Evolutionary conservation across 805 yeast genomes (phyloP).

Genomic region (Metschnikowia bowlesiae): DNA sequence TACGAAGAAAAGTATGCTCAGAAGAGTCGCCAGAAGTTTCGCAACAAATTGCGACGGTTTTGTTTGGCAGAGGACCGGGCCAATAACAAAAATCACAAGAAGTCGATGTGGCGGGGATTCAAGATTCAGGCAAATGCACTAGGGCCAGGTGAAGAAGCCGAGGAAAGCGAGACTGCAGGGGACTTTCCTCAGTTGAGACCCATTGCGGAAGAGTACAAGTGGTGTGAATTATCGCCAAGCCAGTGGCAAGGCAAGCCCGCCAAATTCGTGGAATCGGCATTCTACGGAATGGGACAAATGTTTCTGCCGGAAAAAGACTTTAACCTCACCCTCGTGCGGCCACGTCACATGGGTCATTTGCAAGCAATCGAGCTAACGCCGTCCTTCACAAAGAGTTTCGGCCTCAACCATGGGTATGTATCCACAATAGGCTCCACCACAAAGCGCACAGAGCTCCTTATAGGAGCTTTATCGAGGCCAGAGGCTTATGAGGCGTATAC

Average conservation of each 20-base stretch:
- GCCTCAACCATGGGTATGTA: constrained; percentile 25
- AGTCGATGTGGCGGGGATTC: constrained; percentile 4
- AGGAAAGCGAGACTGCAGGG: neutral
- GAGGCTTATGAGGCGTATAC: constrained; percentile 22
- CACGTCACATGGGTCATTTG: constrained; percentile 27
- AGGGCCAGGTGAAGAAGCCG: neutral
- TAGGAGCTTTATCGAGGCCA: constrained; percentile 27
- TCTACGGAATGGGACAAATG: constrained; percentile 35
- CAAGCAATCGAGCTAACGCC: constrained; percentile 25
- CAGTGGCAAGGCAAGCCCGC: constrained; percentile 11
- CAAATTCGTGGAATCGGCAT: constrained; percentile 31
- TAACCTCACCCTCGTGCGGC: constrained; percentile 38
- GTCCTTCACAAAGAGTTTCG: constrained; percentile 25
- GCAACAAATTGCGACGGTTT: neutral
- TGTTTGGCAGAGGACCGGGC: neutral
- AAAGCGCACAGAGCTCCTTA: constrained; percentile 20
- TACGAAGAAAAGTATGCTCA: constrained; percentile 33
- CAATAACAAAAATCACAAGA: neutral
- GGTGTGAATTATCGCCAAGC: constrained; percentile 31
- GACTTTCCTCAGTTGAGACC: constrained; percentile 3
- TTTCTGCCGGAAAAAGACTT: constrained; percentile 44
- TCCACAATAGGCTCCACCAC: constrained; percentile 27
- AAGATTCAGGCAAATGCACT: neutral
- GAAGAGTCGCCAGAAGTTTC: constrained; percentile 7
- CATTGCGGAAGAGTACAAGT: constrained; percentile 13